A percentile compares a stretch with the other conserved stretches of the same genome.
These are phyloP conservation scores for Scedosporium boydii DNA, from an alignment of 2,329 filamentous ascomycete species.

Conservation along the genomic window DNA sequence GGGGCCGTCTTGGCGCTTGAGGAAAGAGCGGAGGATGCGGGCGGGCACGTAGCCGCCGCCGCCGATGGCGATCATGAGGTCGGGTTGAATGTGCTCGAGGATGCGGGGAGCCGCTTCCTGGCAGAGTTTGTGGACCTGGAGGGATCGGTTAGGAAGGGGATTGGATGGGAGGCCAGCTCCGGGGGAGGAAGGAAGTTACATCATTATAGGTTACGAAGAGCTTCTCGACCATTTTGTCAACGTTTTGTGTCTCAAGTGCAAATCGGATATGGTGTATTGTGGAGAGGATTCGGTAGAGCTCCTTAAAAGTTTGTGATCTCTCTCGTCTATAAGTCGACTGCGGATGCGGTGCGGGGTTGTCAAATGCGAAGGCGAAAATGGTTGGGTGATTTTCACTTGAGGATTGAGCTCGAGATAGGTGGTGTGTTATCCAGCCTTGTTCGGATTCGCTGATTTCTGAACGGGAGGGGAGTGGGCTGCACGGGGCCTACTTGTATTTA, in stretches of 20 bases:
- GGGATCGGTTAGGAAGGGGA: background rate
- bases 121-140: conserved; percentile 91
- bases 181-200: conserved; percentile 40
- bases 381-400: too few species aligned
- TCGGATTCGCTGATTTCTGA: too few species aligned
- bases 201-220: conserved; percentile 88
- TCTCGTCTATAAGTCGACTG: too few species aligned
- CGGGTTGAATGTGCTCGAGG: conserved; percentile 76
- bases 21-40: conserved; percentile 93
- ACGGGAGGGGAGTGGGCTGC: too few species aligned
- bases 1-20: conserved; percentile 74
- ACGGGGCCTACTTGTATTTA: too few species aligned
- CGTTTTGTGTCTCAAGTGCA: background rate
- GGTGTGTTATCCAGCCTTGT: too few species aligned
- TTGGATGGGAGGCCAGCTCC: background rate
- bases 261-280: background rate
- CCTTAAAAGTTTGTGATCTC: too few species aligned
- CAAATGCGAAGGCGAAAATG: too few species aligned
- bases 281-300: too few species aligned
- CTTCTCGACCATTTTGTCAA: conserved; percentile 66
- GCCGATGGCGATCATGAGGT: conserved; percentile 97
- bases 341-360: too few species aligned
- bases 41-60: conserved; percentile 96
- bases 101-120: conserved; percentile 74
- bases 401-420: too few species aligned